Evolutionary conservation across 1,284 basidiomycete genomes (phyloP).

Genomic region (Sutorius eximius): DNA sequence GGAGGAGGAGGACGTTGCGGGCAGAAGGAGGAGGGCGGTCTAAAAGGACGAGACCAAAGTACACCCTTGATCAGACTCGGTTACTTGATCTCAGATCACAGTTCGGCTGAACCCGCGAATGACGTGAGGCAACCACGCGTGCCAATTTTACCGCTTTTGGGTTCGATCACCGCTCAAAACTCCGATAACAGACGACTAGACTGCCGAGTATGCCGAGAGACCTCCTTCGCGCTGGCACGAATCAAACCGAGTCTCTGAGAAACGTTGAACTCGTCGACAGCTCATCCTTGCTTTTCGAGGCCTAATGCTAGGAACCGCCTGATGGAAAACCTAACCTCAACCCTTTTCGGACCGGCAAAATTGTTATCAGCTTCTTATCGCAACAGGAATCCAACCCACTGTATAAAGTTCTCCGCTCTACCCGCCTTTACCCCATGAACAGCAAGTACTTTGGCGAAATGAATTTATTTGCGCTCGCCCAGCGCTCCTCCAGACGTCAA

Average conservation of each 20-base stretch:
- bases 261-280: background rate
- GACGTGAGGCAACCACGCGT: constrained; percentile 31
- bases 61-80: constrained; percentile 16
- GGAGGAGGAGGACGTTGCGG: constrained; percentile 7
- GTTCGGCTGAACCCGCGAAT: constrained; percentile 27
- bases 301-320: background rate
- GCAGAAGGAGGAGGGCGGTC: constrained; percentile 7
- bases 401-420: constrained; percentile 29
- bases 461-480: constrained; percentile 20
- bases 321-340: background rate
- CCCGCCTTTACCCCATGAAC: constrained; percentile 10
- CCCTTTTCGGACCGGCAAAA: background rate
- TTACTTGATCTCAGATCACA: constrained; percentile 33
- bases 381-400: constrained; percentile 17
- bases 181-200: constrained; percentile 9
- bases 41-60: constrained; percentile 27
- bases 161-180: constrained; percentile 10
- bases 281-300: background rate
- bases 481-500: constrained; percentile 14
- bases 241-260: no score
- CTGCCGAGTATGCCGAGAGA: constrained; percentile 16
- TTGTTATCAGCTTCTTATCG: constrained; percentile 28
- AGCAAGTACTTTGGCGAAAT: constrained; percentile 27
- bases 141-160: constrained; percentile 3
- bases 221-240: background rate